Conservation (phyloP, 495 filamentous ascomycete genomes). For the Podospora sp. region DNA sequence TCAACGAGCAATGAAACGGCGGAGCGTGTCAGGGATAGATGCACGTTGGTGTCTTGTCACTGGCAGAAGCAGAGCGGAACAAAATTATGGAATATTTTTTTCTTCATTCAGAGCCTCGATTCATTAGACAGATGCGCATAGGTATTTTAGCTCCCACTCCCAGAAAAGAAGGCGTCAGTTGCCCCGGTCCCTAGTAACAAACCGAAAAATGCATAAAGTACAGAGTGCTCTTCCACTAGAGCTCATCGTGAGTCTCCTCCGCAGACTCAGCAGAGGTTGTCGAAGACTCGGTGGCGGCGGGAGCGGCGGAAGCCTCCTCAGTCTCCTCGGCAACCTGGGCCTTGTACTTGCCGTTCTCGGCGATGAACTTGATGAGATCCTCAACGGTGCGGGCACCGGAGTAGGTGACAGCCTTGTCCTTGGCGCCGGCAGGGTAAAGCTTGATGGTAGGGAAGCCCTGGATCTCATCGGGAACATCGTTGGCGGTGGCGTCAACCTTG, state of each 20-base stretch:
- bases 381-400: slow-evolving; percentile 86
- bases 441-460: slow-evolving; percentile 99
- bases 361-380: slow-evolving; percentile 90
- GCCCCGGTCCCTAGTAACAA: slow-evolving; percentile 29
- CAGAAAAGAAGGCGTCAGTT: slow-evolving; percentile 21
- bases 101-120: slow-evolving; percentile 16
- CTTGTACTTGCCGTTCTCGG: slow-evolving; percentile 91
- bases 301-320: slow-evolving; percentile 58
- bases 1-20: not conserved
- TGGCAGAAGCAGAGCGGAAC: not conserved
- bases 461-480: slow-evolving; percentile 96
- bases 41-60: slow-evolving; percentile 1
- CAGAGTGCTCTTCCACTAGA: slow-evolving; percentile 51
- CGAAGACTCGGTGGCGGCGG: slow-evolving; percentile 49
- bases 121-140: slow-evolving; percentile 32
- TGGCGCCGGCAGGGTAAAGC: slow-evolving; percentile 89
- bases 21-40: not conserved
- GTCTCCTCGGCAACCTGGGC: slow-evolving; percentile 57
- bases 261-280: slow-evolving; percentile 39
- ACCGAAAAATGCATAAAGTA: slow-evolving; percentile 34
- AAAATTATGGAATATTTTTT: not conserved
- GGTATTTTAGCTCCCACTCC: slow-evolving; percentile 38
- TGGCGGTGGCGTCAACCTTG: slow-evolving; percentile 96
- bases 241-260: slow-evolving; percentile 63
- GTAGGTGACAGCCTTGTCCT: slow-evolving; percentile 84